phyloP scores from a whole-genome alignment of 352 stramenopile species.

The Globisporangium alternatum region DNA sequence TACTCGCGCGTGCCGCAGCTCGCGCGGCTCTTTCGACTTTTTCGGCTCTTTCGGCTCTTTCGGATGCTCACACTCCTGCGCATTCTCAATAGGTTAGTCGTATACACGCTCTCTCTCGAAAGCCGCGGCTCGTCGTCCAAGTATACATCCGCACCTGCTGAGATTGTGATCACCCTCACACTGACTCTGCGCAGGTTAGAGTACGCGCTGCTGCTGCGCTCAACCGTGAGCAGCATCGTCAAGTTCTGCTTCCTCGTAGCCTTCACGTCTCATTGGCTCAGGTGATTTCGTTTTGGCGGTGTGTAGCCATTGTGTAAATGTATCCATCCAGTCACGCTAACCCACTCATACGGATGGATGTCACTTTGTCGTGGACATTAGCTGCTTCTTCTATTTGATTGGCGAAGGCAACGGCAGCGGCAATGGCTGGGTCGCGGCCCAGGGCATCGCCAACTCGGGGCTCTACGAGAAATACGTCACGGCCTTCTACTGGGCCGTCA shows the following conservation, averaged over 20 bases:
- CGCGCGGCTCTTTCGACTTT: constrained; percentile 52
- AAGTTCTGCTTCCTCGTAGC: constrained; percentile 69
- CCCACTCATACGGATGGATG: neutral
- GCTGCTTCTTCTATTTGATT: constrained; percentile 63
- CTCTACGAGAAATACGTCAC: constrained; percentile 43
- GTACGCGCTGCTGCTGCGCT: constrained; percentile 67
- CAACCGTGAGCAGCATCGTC: constrained; percentile 58
- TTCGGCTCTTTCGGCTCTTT: constrained; percentile 63
- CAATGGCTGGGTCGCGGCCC: constrained; percentile 42
- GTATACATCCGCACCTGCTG: neutral
- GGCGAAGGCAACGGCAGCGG: constrained; percentile 19
- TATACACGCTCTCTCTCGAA: neutral
- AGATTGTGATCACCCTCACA: neutral
- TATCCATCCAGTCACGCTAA: neutral
- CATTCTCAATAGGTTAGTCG: constrained; percentile 41
- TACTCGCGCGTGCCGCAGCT: constrained; percentile 66
- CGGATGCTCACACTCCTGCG: constrained; percentile 64
- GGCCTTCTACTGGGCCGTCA: constrained; percentile 66
- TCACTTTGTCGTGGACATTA: constrained; percentile 8
- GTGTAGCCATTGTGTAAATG: neutral
- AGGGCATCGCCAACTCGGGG: constrained; percentile 31
- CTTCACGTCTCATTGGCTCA: constrained; percentile 72
- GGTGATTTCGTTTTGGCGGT: constrained; percentile 3
- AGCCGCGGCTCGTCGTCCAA: neutral
- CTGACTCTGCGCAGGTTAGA: constrained; percentile 14